A percentile compares a stretch with the other conserved stretches of the same genome.
These are phyloP conservation scores for Leccinum olivaceopallidum DNA, from an alignment of 768 basidiomycete genomes.

Conservation along the genomic window DNA sequence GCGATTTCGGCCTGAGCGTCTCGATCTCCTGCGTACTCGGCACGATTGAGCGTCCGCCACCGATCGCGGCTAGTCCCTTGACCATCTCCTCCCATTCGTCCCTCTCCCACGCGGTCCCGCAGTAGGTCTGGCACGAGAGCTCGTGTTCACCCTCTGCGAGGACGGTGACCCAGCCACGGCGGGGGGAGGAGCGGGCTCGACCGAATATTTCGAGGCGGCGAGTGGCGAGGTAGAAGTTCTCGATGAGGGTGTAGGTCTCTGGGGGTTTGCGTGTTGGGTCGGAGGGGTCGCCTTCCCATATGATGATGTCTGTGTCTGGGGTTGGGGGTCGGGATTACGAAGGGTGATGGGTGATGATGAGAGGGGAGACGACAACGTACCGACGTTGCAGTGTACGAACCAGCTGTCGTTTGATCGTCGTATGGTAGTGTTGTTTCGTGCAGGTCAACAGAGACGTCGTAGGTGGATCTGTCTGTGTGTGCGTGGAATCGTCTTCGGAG, in stretches of 20 bases:
- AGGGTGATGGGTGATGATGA: background rate
- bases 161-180: constrained; percentile 93
- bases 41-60: constrained; percentile 60
- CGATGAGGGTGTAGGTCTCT: constrained; percentile 93
- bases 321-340: constrained; percentile 3
- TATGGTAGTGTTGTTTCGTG: constrained; percentile 97
- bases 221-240: constrained; percentile 95
- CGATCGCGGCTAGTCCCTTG: constrained; percentile 47
- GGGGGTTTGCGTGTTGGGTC: constrained; percentile 71
- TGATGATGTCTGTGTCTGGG: constrained; percentile 89
- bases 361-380: constrained; percentile 42
- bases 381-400: constrained; percentile 99
- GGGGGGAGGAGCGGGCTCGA: constrained; percentile 59
- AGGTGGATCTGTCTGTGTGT: constrained; percentile 72
- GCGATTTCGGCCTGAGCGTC: constrained; percentile 82
- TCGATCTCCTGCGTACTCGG: constrained; percentile 83
- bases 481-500: background rate
- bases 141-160: constrained; percentile 64
- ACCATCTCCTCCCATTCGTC: constrained; percentile 67
- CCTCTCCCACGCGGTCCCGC: constrained; percentile 50
- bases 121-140: constrained; percentile 40
- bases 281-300: constrained; percentile 87
- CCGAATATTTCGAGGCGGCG: constrained; percentile 92
- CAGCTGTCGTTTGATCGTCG: constrained; percentile 93
- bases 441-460: constrained; percentile 84